Evolutionary conservation across 2,329 filamentous ascomycete species (phyloP).

Genomic region (Curvularia sp.): DNA sequence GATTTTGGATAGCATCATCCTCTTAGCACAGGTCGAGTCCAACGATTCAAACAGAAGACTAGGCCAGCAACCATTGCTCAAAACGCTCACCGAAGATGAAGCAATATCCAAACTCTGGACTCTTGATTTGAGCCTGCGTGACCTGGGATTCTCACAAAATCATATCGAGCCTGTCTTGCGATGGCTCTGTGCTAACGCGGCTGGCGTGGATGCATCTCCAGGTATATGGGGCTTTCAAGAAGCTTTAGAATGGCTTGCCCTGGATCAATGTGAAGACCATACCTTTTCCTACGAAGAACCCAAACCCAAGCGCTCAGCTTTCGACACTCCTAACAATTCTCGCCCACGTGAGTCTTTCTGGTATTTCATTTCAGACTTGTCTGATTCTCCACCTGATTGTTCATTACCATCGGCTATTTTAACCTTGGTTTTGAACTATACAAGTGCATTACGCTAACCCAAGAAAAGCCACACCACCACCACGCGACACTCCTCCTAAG

Average conservation of each 20-base stretch:
- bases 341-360: slow-evolving; percentile 34
- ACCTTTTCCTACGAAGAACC: slow-evolving; percentile 71
- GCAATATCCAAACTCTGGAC: slow-evolving; percentile 83
- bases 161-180: slow-evolving; percentile 41
- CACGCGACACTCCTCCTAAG: slow-evolving; percentile 7
- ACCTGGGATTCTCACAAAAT: slow-evolving; percentile 68
- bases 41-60: slow-evolving; percentile 59
- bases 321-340: slow-evolving; percentile 32
- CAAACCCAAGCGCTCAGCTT: slow-evolving; percentile 25
- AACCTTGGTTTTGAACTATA: neutral
- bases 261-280: slow-evolving; percentile 72
- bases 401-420: neutral
- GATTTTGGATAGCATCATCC: slow-evolving; percentile 77
- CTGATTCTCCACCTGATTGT: no score
- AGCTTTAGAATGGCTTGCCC: slow-evolving; percentile 87
- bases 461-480: slow-evolving; percentile 15
- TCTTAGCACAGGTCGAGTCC: slow-evolving; percentile 71
- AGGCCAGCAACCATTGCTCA: slow-evolving; percentile 49
- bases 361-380: no score
- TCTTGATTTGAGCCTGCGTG: slow-evolving; percentile 73
- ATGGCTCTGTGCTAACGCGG: slow-evolving; percentile 48
- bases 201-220: slow-evolving; percentile 59
- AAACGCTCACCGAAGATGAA: slow-evolving; percentile 72
- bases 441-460: slow-evolving; percentile 3
- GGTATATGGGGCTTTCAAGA: slow-evolving; percentile 86